These are phyloP conservation scores for Raffaelea ambrosiae DNA, from an alignment of 2,329 filamentous ascomycete species.

Conservation along the genomic window DNA sequence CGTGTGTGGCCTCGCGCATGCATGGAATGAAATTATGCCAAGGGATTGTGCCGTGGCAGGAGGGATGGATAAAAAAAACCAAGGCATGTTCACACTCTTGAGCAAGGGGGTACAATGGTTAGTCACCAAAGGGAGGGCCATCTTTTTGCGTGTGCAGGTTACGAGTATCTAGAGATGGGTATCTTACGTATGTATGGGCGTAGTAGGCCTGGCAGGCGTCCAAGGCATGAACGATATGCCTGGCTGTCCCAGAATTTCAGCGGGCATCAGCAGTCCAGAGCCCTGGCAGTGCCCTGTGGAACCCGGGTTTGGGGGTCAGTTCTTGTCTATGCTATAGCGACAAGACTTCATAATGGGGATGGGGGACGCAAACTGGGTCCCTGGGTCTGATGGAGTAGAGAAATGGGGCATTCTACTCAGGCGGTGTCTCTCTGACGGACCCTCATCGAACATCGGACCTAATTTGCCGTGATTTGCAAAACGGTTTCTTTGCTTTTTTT, in stretches of 20 bases:
- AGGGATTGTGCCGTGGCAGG: neutral
- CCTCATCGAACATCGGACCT: no score
- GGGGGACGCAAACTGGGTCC: no score
- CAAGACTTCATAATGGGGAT: neutral
- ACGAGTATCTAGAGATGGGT: no score
- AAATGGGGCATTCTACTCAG: no score
- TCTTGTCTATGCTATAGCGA: slow-evolving; percentile 14
- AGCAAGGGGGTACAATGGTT: slow-evolving; percentile 9
- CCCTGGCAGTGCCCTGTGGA: slow-evolving; percentile 5
- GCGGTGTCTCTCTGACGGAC: no score
- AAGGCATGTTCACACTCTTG: neutral
- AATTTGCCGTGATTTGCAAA: slow-evolving; percentile 9
- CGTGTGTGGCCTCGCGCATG: no score
- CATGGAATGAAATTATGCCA: neutral
- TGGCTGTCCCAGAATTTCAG: neutral
- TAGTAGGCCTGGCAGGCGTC: no score
- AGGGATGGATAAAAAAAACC: neutral
- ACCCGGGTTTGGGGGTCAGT: neutral
- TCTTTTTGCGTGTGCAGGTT: no score
- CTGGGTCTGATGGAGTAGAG: no score
- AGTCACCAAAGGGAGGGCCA: slow-evolving; percentile 6
- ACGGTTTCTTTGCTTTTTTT: neutral
- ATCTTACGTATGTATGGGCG: no score
- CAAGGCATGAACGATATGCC: no score
- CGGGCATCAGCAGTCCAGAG: slow-evolving; percentile 1